A percentile compares a stretch with the other conserved stretches of the same genome.
Evolutionary conservation across 108 stramenopile genomes (phyloP).

Genomic region (Skeletonema marinoi): DNA sequence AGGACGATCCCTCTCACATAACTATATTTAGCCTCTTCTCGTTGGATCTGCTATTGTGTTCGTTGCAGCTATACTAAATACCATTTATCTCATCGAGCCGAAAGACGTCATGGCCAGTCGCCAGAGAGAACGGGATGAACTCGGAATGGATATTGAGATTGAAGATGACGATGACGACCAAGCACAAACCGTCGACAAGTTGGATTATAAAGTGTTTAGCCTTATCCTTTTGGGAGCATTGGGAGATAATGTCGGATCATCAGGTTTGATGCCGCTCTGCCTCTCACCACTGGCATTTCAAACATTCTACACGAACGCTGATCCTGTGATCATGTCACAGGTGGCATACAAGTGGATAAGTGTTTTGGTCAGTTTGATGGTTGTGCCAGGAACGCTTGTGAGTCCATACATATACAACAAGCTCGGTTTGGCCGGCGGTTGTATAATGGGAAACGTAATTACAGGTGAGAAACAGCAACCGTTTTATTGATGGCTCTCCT

Average conservation of each 20-base stretch:
- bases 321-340: slow-evolving; percentile 7
- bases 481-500: no score
- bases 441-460: slow-evolving; percentile 6
- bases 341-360: slow-evolving; percentile 16
- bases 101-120: slow-evolving; percentile 4
- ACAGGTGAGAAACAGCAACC: not conserved
- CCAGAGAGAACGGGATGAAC: not conserved
- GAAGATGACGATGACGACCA: slow-evolving; percentile 11
- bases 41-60: slow-evolving; percentile 3
- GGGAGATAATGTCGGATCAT: slow-evolving; percentile 6
- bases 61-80: not conserved
- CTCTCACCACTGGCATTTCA: slow-evolving; percentile 10
- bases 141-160: not conserved
- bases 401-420: slow-evolving; percentile 3
- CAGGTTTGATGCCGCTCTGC: slow-evolving; percentile 11
- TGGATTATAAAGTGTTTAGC: slow-evolving; percentile 9
- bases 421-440: slow-evolving; percentile 7
- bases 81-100: slow-evolving; percentile 11
- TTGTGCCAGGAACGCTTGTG: slow-evolving; percentile 9
- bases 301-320: not conserved
- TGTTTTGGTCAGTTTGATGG: slow-evolving; percentile 7
- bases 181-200: not conserved
- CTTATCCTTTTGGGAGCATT: slow-evolving; percentile 12
- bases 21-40: slow-evolving; percentile 6
- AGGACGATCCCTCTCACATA: not conserved